Evolutionary conservation across 805 yeast species (phyloP).

Genomic region (Kregervanrija pseudodelftensis): DNA sequence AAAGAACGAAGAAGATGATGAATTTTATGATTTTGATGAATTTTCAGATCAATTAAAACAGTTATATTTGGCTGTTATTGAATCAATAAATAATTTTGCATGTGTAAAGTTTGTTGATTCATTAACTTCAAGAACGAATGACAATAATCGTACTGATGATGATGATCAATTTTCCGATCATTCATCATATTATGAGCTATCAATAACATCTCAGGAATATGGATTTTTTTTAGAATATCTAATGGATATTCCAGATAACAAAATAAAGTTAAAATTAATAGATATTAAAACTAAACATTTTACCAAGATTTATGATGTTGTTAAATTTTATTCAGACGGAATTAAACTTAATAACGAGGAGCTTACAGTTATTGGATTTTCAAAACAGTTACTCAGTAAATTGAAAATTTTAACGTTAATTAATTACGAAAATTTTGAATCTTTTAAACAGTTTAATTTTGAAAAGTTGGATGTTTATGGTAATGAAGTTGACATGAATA

Average conservation of each 20-base stretch:
- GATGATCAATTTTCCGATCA: neutral
- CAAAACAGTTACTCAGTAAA: slow-evolving; percentile 4
- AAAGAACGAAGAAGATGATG: slow-evolving; percentile 5
- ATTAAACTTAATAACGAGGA: slow-evolving; percentile 8
- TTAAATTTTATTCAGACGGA: slow-evolving; percentile 3
- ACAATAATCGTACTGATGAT: slow-evolving; percentile 1
- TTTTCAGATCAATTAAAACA: neutral
- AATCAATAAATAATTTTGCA: slow-evolving; percentile 2
- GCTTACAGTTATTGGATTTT: slow-evolving; percentile 9
- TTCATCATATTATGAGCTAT: slow-evolving; percentile 4
- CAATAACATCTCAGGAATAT: slow-evolving; percentile 8
- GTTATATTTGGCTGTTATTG: slow-evolving; percentile 4
- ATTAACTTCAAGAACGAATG: neutral
- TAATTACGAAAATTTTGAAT: slow-evolving; percentile 12
- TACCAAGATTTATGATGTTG: slow-evolving; percentile 6
- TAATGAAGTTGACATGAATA: slow-evolving; percentile 7
- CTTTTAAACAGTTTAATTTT: slow-evolving; percentile 5
- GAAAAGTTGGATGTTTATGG: slow-evolving; percentile 10
- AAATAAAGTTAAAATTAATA: slow-evolving; percentile 7
- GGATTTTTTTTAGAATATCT: slow-evolving; percentile 8
- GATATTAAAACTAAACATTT: slow-evolving; percentile 12
- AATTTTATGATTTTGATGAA: neutral
- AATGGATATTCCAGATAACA: neutral
- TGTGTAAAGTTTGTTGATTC: slow-evolving; percentile 9
- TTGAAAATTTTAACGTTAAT: slow-evolving; percentile 6